Conservation (phyloP, 345 rosid genomes). For the Physaria fendleri region DNA sequence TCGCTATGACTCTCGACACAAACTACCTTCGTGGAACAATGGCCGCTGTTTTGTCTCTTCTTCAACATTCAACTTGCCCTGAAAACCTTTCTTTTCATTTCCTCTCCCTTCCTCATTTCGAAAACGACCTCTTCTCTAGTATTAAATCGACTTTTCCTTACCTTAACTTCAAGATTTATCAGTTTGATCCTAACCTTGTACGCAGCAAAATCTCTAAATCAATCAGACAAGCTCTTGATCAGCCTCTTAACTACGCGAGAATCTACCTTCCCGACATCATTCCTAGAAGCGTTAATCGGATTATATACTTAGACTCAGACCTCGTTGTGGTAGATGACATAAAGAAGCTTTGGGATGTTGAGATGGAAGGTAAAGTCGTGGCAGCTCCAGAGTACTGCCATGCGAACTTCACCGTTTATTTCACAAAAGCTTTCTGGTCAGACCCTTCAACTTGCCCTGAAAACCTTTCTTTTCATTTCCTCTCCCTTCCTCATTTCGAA, state of each 20-base stretch:
- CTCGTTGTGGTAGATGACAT: constrained; percentile 57
- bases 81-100: constrained; percentile 64
- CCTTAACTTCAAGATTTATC: constrained; percentile 48
- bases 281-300: constrained; percentile 30
- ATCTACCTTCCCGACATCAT: constrained; percentile 56
- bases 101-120: constrained; percentile 39
- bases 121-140: constrained; percentile 36
- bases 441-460: constrained; percentile 66
- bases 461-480: constrained; percentile 61
- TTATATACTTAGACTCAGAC: constrained; percentile 63
- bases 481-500: constrained; percentile 37
- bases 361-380: constrained; percentile 47
- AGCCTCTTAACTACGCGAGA: constrained; percentile 62
- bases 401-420: constrained; percentile 49
- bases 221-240: constrained; percentile 53
- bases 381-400: constrained; percentile 71
- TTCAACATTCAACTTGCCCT: constrained; percentile 54
- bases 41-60: constrained; percentile 56
- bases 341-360: constrained; percentile 43
- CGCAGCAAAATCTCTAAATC: constrained; percentile 52
- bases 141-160: constrained; percentile 52
- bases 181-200: constrained; percentile 44
- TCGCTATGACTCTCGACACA: constrained; percentile 61
- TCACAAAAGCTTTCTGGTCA: constrained; percentile 47
- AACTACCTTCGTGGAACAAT: constrained; percentile 69